Evolutionary conservation across 257 asterid species (phyloP).

Genomic region (Jacaranda copaia): DNA sequence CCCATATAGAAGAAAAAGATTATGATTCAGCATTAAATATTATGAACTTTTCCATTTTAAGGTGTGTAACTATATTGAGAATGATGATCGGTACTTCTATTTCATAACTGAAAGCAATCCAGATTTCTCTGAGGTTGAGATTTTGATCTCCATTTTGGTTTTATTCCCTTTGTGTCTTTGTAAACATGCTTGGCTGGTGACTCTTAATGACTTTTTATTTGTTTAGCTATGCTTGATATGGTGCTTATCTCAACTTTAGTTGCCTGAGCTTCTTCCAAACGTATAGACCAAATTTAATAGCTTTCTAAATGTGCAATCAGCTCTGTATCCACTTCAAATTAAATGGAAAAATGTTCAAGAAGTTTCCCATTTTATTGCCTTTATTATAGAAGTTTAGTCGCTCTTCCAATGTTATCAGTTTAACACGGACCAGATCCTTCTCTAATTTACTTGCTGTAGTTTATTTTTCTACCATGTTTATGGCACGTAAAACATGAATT

Average conservation of each 20-base stretch:
- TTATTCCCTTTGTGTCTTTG: background rate
- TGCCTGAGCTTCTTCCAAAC: background rate
- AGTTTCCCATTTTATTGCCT: background rate
- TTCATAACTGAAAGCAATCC: background rate
- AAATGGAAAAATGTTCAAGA: background rate
- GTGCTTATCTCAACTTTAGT: background rate
- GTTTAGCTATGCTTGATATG: background rate
- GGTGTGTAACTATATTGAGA: constrained; percentile 7
- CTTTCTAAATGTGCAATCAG: background rate
- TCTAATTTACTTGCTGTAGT: background rate
- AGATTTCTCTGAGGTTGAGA: constrained; percentile 1
- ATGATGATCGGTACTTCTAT: background rate
- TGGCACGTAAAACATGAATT: constrained; percentile 39
- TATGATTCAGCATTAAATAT: constrained; percentile 9
- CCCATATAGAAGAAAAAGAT: background rate
- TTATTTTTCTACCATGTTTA: constrained; percentile 16
- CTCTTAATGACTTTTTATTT: too few species aligned
- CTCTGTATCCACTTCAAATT: background rate
- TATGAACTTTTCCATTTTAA: background rate
- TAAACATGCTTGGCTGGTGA: background rate
- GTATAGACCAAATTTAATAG: background rate
- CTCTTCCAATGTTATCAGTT: background rate
- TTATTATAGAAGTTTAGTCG: background rate
- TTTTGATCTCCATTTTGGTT: background rate
- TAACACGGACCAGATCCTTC: background rate